Evolutionary conservation across 2,329 filamentous ascomycete genomes (phyloP), one percentile per base, ranked within the genome.

Genomic region (Colletotrichum sp.): DNA sequence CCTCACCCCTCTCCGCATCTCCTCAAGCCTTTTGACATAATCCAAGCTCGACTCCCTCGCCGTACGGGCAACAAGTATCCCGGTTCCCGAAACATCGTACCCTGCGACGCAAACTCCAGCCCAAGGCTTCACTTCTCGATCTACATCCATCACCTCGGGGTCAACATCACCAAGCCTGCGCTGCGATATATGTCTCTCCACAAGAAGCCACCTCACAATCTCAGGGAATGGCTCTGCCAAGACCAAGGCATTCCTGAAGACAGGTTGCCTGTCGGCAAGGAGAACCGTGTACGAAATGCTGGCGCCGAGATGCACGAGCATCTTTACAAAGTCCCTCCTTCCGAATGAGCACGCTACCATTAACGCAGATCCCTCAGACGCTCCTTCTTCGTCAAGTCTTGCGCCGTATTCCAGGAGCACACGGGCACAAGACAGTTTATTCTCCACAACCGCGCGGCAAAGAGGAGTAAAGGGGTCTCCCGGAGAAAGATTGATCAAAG

Each of bases 151-250:
- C 3, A 8, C 9, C 18, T 18, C 16, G 2, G 16, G 4, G 30
- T 16, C 24, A 28, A 48, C 8, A 9, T 2, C 36, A 0, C 30
- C 2, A 0, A 30, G 28, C 12, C 24, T 63, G 28, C 57, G 16
- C 9, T 55, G 71, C 4, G 66, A 69, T 5, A 22, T 71, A 60
- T 70, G 55, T 13, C 71, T 72, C 13, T 34, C 68, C 34, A 79
- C 75, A 12, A 79, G 75, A 9, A 80, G 59, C 78, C 79, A 80
- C 2, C 55, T 57, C 52, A 66, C 26, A 28, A 79, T 71, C 18
- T 69, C 24, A 2, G 76, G 68, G 28, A 75, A 77, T 36, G 18
- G 13, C 7, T 16, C 32, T 18, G 79, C 78, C 2, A 15, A 32
- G 13, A n/a, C 73, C 26, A 79, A 22, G 32, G 73, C 78, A 6